Evolutionary conservation across 192 early-diverging fungal species (phyloP).

Genomic region (Geosiphon pyriformis): DNA sequence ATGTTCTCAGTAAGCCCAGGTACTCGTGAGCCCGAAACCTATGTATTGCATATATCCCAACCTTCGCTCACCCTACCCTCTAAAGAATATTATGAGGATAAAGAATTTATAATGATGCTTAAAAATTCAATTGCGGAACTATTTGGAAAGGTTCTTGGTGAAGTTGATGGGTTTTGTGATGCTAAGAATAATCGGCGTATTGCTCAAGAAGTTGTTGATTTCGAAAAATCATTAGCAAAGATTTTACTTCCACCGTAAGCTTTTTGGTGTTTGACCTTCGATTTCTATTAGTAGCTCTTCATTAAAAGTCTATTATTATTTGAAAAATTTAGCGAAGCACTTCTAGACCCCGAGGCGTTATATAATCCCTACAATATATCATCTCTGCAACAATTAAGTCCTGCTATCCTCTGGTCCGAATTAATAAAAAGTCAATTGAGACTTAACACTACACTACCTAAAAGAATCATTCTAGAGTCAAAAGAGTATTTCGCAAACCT

Average conservation of each 20-base stretch:
- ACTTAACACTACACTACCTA: slow-evolving; percentile 8
- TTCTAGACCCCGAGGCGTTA: slow-evolving; percentile 41
- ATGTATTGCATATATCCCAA: slow-evolving; percentile 46
- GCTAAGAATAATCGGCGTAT: slow-evolving; percentile 21
- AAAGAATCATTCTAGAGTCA: slow-evolving; percentile 42
- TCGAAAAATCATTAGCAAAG: slow-evolving; percentile 51
- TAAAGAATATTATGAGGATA: slow-evolving; percentile 59
- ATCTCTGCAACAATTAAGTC: slow-evolving; percentile 31
- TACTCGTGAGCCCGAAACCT: slow-evolving; percentile 50
- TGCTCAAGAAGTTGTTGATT: slow-evolving; percentile 45
- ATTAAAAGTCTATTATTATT: too few species aligned
- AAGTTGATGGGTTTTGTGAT: neutral
- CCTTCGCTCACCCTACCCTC: slow-evolving; percentile 51
- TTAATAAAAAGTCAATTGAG: slow-evolving; percentile 28
- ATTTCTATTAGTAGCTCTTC: too few species aligned
- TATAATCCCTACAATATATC: slow-evolving; percentile 42
- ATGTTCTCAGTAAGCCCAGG: slow-evolving; percentile 44
- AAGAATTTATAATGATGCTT: slow-evolving; percentile 38
- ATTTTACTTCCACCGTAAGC: slow-evolving; percentile 39
- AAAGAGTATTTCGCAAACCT: slow-evolving; percentile 42
- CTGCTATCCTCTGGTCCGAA: slow-evolving; percentile 38
- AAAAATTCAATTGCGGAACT: slow-evolving; percentile 37
- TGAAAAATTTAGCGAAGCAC: slow-evolving; percentile 35
- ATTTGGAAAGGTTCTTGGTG: slow-evolving; percentile 32
- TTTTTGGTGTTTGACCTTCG: too few species aligned